Conservation (phyloP, 2,329 filamentous ascomycete species). For the Stachybotrys chlorohalonatus region DNA sequence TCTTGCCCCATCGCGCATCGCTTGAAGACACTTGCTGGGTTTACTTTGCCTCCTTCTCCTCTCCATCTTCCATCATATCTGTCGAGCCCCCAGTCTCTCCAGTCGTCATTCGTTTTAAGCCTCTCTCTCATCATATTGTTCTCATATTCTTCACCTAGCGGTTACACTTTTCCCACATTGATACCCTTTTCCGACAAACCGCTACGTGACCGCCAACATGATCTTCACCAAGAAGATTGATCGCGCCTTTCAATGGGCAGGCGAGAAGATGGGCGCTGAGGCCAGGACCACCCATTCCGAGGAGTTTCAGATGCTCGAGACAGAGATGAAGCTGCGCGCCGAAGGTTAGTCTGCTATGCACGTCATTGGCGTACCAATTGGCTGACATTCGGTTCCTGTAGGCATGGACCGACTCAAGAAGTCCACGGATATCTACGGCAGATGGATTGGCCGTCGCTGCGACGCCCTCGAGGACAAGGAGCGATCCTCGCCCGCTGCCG, state of each 20-base stretch:
- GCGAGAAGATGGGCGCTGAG: slow-evolving; percentile 91
- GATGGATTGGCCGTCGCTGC: slow-evolving; percentile 75
- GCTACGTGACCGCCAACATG: slow-evolving; percentile 25
- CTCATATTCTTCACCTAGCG: not conserved
- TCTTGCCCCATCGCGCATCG: not conserved
- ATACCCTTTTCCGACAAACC: not conserved
- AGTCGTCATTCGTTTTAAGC: not conserved
- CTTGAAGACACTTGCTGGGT: not conserved
- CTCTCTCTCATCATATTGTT: not conserved
- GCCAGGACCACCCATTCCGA: slow-evolving; percentile 80
- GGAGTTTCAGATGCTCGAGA: slow-evolving; percentile 82
- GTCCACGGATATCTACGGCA: slow-evolving; percentile 78
- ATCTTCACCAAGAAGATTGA: slow-evolving; percentile 76
- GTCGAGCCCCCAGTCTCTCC: not conserved
- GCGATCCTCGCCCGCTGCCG: slow-evolving; percentile 70
- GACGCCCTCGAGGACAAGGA: slow-evolving; percentile 77
- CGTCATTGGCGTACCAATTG: slow-evolving; percentile 1
- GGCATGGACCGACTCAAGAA: slow-evolving; percentile 86
- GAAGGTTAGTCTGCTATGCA: slow-evolving; percentile 53
- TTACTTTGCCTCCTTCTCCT: not conserved
- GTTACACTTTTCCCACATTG: not conserved
- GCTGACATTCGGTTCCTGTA: slow-evolving; percentile 21
- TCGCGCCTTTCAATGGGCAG: slow-evolving; percentile 95
- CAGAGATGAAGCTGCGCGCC: slow-evolving; percentile 81
- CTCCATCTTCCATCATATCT: not conserved